Evolutionary conservation across 73 alveolate genomes (phyloP), one percentile per base, ranked within the genome.

Genomic region (Paramecium octaurelia): DNA sequence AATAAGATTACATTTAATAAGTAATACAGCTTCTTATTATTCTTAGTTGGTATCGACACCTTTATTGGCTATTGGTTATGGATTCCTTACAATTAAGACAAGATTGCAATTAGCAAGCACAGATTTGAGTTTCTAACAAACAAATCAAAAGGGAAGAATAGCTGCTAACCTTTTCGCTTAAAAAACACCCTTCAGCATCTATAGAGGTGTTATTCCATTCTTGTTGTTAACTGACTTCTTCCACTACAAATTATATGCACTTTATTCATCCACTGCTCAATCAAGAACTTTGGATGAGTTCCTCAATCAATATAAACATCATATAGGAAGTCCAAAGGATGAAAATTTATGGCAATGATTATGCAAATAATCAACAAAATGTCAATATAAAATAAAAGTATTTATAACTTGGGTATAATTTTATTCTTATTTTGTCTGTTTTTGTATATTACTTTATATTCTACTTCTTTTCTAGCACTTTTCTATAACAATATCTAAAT

Each of bases 171-270:
- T 73, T 4, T 36, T 36, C 16, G 57, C 57, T n/a, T 73, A 73
- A 36, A 73, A 73, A 10, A 73, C 60, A 36, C 87, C 87, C 14
- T 73, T 73, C 21, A 43, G 92, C 24, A 77, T 89, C 18, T 89
- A 71, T 46, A 83, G 85, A 50, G 94, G 94, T 14, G 83, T 89
- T 23, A 68, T 70, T 89, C 94, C 94, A 14, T 89, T 64, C 85
- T 46, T 89, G 46, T 23, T 89, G 23, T 54, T 89, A 16, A 89
- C 80, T 36, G 84, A 77, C 27, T 83, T 89, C 92, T 89, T 89
- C 88, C 92, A 77, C 14, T 89, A 89, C 86, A 58, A 89, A 31
- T 71, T 89, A 40, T 77, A 29, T 71, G 94, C 94, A 38, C 84
- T 77, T 21, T 83, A 89, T 73, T 89, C 94, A 70, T 27, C 75